Percentiles rank a stretch among this genome's conserved stretches.
Evolutionary conservation across 805 yeast species (phyloP).

Genomic region (Yarrowia osloensis): DNA sequence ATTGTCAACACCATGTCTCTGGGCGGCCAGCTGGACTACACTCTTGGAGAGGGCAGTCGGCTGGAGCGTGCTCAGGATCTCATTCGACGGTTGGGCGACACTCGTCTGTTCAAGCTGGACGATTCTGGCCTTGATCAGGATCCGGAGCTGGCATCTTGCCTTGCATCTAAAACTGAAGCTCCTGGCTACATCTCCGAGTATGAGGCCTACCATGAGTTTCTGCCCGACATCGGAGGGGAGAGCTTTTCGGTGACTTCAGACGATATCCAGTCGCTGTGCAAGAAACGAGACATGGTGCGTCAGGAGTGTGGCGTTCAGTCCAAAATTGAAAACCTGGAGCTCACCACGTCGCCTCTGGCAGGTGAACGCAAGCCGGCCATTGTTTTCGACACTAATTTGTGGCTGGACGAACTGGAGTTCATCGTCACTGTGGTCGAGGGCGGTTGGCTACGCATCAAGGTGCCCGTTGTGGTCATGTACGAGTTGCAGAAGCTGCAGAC

Average conservation of each 20-base stretch:
- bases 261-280: constrained; percentile 12
- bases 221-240: constrained; percentile 12
- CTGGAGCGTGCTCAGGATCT: constrained; percentile 18
- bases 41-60: constrained; percentile 4
- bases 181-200: constrained; percentile 14
- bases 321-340: constrained; percentile 16
- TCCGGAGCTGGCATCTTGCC: background rate
- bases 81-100: background rate
- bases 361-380: constrained; percentile 12
- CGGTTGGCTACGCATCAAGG: constrained; percentile 14
- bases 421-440: background rate
- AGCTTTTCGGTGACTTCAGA: background rate
- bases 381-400: constrained; percentile 9
- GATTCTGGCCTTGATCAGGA: background rate
- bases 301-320: constrained; percentile 26
- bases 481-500: constrained; percentile 25
- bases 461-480: constrained; percentile 16
- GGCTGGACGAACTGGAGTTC: constrained; percentile 9
- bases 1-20: constrained; percentile 18
- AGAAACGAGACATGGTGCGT: constrained; percentile 12
- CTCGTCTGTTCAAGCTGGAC: background rate
- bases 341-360: constrained; percentile 14
- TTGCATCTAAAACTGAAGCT: background rate
- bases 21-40: constrained; percentile 13
- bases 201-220: constrained; percentile 16